Conservation (phyloP, 2,329 filamentous ascomycete species). For the Talaromyces sp. region DNA sequence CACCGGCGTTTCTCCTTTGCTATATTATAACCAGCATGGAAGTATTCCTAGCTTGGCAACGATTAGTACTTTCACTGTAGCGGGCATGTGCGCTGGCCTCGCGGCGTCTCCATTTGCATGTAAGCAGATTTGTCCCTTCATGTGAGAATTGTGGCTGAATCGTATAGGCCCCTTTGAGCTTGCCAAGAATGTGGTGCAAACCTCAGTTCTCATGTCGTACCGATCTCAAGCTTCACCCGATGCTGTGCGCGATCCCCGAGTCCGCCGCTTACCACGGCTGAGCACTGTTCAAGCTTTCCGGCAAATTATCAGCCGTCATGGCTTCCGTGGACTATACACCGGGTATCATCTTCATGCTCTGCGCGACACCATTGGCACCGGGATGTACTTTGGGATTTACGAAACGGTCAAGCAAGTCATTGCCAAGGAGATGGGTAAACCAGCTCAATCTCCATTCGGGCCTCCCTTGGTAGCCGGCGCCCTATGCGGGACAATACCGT, state of each 20-base stretch:
- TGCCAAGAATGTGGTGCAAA: slow-evolving; percentile 45
- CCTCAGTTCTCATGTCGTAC: slow-evolving; percentile 41
- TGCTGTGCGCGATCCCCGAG: slow-evolving; percentile 25
- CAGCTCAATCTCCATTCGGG: slow-evolving; percentile 38
- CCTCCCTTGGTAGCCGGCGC: slow-evolving; percentile 41
- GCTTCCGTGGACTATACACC: slow-evolving; percentile 39
- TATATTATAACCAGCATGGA: slow-evolving; percentile 35
- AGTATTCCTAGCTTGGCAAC: slow-evolving; percentile 37
- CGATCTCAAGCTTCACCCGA: slow-evolving; percentile 31
- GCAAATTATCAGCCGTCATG: slow-evolving; percentile 39
- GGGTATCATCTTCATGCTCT: slow-evolving; percentile 40
- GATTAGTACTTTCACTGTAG: slow-evolving; percentile 36
- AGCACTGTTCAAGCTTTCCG: slow-evolving; percentile 37
- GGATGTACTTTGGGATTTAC: slow-evolving; percentile 43
- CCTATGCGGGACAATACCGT: slow-evolving; percentile 42
- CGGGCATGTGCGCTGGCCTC: slow-evolving; percentile 38
- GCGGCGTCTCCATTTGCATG: slow-evolving; percentile 39
- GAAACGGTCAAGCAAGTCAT: slow-evolving; percentile 43
- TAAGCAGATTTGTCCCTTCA: slow-evolving; percentile 19
- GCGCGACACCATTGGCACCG: slow-evolving; percentile 41
- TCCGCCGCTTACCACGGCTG: slow-evolving; percentile 34
- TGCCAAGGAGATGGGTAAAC: slow-evolving; percentile 35
- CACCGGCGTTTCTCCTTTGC: slow-evolving; percentile 37
- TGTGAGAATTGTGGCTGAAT: background rate
- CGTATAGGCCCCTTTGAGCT: slow-evolving; percentile 40